Conservation (phyloP, 306 rosid genomes). For the Cucumis melo region DNA sequence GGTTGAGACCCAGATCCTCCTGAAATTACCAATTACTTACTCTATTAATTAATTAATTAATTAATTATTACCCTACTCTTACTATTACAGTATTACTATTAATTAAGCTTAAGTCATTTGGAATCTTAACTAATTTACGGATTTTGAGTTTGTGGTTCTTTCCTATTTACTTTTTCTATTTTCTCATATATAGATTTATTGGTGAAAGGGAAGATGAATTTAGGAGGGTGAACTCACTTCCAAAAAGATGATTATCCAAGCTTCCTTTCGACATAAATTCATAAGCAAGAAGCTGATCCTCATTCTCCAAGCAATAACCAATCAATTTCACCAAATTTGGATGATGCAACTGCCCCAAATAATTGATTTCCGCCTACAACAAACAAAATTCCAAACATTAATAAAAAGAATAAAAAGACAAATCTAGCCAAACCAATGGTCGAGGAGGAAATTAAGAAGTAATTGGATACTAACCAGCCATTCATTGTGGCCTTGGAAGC, state of each 20-base stretch:
- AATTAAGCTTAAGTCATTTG: no score
- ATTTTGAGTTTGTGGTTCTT: no score
- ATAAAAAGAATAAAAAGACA: no score
- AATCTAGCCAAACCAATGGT: no score
- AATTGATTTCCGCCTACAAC: conserved; percentile 73
- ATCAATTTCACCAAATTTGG: conserved; percentile 78
- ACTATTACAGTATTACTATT: no score
- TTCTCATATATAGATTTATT: no score
- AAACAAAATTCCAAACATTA: no score
- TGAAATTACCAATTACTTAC: neutral
- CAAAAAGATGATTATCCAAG: conserved; percentile 85
- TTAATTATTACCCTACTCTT: no score
- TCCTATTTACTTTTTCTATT: no score
- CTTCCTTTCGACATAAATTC: conserved; percentile 75
- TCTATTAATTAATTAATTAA: no score
- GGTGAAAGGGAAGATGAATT: neutral
- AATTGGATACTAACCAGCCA: conserved; percentile 2
- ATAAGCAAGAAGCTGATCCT: conserved; percentile 69
- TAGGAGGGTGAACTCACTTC: conserved; percentile 33
- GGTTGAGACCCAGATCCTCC: conserved; percentile 77
- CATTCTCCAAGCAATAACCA: conserved; percentile 90
- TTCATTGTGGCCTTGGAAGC: conserved; percentile 1
- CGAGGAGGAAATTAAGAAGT: neutral
- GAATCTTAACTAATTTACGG: no score
- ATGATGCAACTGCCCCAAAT: conserved; percentile 77